phyloP scores from a whole-genome alignment of 2,329 filamentous ascomycete genomes.

The Pseudogymnoascus verrucosus region DNA sequence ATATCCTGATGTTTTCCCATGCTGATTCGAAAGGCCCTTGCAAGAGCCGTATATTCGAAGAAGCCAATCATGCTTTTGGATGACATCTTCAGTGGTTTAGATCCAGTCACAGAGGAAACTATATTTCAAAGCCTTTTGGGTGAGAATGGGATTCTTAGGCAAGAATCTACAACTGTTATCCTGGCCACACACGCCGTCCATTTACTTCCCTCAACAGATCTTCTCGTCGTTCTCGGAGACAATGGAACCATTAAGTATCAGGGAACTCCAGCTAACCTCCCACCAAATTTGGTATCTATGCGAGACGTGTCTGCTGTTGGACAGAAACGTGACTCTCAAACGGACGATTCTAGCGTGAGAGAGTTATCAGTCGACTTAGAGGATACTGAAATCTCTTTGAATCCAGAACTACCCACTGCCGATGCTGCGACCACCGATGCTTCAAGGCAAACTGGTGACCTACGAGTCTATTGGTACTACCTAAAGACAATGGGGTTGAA shows the following conservation, averaged over 20 bases:
- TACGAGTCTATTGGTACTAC: conserved; percentile 24
- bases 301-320: background rate
- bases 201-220: conserved; percentile 3
- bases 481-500: conserved; percentile 21
- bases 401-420: background rate
- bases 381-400: background rate
- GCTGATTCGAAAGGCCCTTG: conserved; percentile 15
- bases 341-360: no score
- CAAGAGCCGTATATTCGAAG: conserved; percentile 20
- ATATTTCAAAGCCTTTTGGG: conserved; percentile 15
- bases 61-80: conserved; percentile 18
- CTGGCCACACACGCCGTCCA: conserved; percentile 24
- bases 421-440: background rate
- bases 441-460: conserved; percentile 19
- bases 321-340: background rate
- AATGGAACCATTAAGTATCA: conserved; percentile 11
- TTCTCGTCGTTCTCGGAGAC: conserved; percentile 13
- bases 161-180: conserved; percentile 27
- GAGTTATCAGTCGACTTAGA: background rate
- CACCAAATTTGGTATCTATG: background rate
- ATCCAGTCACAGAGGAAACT: conserved; percentile 15
- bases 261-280: conserved; percentile 4
- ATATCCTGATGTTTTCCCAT: background rate
- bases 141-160: conserved; percentile 10
- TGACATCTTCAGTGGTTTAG: conserved; percentile 20